phyloP scores from a whole-genome alignment of 2,329 filamentous ascomycete species.

The Penicillium vulpinum region DNA sequence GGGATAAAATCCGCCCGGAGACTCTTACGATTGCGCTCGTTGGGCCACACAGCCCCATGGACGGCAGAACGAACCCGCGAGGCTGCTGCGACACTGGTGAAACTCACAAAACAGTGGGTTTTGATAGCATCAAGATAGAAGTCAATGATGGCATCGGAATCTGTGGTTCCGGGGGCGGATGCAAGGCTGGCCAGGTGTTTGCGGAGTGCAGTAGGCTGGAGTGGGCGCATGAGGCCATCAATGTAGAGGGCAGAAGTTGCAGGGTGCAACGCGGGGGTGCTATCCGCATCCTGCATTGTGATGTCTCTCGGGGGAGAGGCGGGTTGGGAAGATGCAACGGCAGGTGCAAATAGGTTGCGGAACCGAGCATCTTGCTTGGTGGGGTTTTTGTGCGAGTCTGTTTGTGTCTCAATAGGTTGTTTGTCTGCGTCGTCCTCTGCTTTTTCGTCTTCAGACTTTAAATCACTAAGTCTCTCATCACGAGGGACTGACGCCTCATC shows the following conservation, averaged over 20 bases:
- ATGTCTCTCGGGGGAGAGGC: conserved; percentile 30
- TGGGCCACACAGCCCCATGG: conserved; percentile 80
- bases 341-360: conserved; percentile 48
- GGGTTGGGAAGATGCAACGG: conserved; percentile 26
- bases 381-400: background rate
- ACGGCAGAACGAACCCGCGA: conserved; percentile 72
- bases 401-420: background rate
- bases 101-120: conserved; percentile 81
- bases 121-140: conserved; percentile 84
- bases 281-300: conserved; percentile 39
- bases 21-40: conserved; percentile 78
- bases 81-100: conserved; percentile 68
- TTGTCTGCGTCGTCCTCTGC: conserved; percentile 14
- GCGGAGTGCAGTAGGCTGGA: conserved; percentile 67
- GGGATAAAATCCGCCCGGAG: conserved; percentile 91
- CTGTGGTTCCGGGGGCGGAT: conserved; percentile 54
- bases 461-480: conserved; percentile 11
- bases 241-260: conserved; percentile 83
- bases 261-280: conserved; percentile 64
- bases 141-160: conserved; percentile 59
- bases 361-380: conserved; percentile 49
- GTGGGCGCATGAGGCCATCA: conserved; percentile 82
- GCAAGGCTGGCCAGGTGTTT: conserved; percentile 71
- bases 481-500: conserved; percentile 20
- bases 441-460: conserved; percentile 25